A percentile compares a stretch with the other conserved stretches of the same genome.
phyloP scores from a whole-genome alignment of 345 rosid genomes.

The Cochlearia excelsa region DNA sequence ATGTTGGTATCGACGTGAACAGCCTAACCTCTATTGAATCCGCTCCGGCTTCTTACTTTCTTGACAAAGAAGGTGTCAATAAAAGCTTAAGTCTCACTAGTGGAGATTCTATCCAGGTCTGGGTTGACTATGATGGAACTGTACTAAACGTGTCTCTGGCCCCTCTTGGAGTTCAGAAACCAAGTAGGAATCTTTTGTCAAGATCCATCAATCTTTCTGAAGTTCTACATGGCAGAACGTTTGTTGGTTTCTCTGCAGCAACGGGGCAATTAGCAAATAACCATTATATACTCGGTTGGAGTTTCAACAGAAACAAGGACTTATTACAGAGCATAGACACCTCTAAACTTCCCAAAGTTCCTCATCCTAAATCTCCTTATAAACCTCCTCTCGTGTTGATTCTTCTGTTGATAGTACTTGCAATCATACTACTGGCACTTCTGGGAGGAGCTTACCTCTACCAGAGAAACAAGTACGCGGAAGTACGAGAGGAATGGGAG shows the following conservation, averaged over 20 bases:
- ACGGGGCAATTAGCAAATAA: slow-evolving; percentile 40
- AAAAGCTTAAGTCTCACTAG: slow-evolving; percentile 40
- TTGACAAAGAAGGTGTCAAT: slow-evolving; percentile 12
- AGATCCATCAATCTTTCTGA: slow-evolving; percentile 39
- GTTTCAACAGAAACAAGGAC: slow-evolving; percentile 49
- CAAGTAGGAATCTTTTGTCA: slow-evolving; percentile 49
- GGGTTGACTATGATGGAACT: slow-evolving; percentile 58
- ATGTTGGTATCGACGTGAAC: slow-evolving; percentile 60
- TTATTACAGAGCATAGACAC: slow-evolving; percentile 38
- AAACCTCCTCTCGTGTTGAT: slow-evolving; percentile 17
- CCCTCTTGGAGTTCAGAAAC: slow-evolving; percentile 35
- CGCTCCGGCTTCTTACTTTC: slow-evolving; percentile 42
- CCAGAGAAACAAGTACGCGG: slow-evolving; percentile 49
- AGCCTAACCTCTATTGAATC: slow-evolving; percentile 39
- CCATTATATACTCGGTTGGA: slow-evolving; percentile 71
- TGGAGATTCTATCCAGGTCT: slow-evolving; percentile 41
- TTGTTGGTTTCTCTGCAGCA: slow-evolving; percentile 65
- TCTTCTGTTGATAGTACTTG: slow-evolving; percentile 26
- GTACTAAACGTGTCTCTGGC: slow-evolving; percentile 48
- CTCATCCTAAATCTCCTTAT: slow-evolving; percentile 14
- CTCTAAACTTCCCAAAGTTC: slow-evolving; percentile 56
- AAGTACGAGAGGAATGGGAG: slow-evolving; percentile 25
- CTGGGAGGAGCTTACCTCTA: slow-evolving; percentile 27
- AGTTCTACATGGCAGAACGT: slow-evolving; percentile 40
- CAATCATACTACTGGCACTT: slow-evolving; percentile 18